A percentile compares a stretch with the other conserved stretches of the same genome.
phyloP scores from a whole-genome alignment of 371 early-diverging fungal genomes.

The Mucor velutinosus region DNA sequence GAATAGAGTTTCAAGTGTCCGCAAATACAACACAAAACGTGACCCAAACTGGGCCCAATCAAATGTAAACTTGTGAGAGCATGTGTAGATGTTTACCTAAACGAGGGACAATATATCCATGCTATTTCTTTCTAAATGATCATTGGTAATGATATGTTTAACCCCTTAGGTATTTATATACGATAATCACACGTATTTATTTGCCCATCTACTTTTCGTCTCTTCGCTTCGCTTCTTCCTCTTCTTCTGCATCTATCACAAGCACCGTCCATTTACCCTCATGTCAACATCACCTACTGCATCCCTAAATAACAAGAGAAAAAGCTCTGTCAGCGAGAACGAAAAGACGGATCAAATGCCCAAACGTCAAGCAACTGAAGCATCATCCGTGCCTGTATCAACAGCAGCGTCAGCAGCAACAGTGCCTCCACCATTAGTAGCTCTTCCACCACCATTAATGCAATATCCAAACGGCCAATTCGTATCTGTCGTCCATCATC shows the following conservation, averaged over 20 bases:
- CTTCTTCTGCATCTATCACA: not conserved
- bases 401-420: not conserved
- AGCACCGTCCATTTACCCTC: not conserved
- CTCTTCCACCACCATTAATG: slow-evolving; percentile 23
- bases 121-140: slow-evolving; percentile 10
- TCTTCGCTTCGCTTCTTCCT: not conserved
- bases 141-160: slow-evolving; percentile 13
- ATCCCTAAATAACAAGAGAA: slow-evolving; percentile 11
- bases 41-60: slow-evolving; percentile 17
- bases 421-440: not conserved
- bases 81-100: slow-evolving; percentile 13
- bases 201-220: not conserved
- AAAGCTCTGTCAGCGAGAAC: not conserved
- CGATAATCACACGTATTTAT: not conserved
- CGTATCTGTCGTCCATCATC: slow-evolving; percentile 9
- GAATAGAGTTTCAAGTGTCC: not conserved
- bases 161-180: slow-evolving; percentile 4
- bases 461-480: slow-evolving; percentile 24
- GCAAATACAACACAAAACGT: slow-evolving; percentile 13
- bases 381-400: not conserved
- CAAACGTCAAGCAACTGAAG: slow-evolving; percentile 3
- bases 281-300: not conserved
- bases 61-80: slow-evolving; percentile 15
- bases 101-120: slow-evolving; percentile 15
- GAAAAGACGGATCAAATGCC: not conserved